Conservation (phyloP, 192 early-diverging fungal genomes). For the Entomortierella lignicola region DNA sequence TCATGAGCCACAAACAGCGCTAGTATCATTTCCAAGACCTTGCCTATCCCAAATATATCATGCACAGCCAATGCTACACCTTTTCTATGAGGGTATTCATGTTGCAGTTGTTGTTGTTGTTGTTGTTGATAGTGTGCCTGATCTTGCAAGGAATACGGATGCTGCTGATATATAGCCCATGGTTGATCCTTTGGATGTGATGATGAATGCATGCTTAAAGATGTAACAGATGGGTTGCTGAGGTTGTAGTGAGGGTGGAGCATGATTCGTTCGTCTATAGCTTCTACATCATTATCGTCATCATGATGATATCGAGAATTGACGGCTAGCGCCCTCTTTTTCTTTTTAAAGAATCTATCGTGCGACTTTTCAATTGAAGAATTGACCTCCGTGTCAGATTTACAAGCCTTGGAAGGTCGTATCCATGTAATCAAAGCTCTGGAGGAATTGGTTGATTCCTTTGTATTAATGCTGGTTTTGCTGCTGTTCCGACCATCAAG, state of each 20-base stretch:
- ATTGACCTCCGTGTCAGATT: conserved; percentile 6
- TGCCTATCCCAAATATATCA: conserved; percentile 40
- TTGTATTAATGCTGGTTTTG: no score
- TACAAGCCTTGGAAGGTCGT: background rate
- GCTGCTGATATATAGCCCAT: background rate
- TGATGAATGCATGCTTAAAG: background rate
- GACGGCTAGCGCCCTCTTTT: conserved; percentile 1
- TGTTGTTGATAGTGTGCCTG: background rate
- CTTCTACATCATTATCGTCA: background rate
- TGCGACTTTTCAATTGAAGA: background rate
- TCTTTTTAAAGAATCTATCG: background rate
- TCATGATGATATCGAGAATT: background rate
- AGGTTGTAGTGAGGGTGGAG: conserved; percentile 21
- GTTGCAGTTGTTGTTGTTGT: background rate
- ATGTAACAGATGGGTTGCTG: conserved; percentile 5
- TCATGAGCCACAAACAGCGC: conserved; percentile 42
- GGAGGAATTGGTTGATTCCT: background rate
- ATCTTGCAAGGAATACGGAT: background rate
- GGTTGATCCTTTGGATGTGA: background rate
- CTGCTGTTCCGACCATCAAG: background rate
- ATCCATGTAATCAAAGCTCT: background rate
- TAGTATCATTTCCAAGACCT: conserved; percentile 31
- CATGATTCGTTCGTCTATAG: conserved; percentile 6
- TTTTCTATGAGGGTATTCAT: background rate
- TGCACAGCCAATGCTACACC: conserved; percentile 27